phyloP scores from a whole-genome alignment of 306 rosid genomes.

The Lithocarpus polystachyus region DNA sequence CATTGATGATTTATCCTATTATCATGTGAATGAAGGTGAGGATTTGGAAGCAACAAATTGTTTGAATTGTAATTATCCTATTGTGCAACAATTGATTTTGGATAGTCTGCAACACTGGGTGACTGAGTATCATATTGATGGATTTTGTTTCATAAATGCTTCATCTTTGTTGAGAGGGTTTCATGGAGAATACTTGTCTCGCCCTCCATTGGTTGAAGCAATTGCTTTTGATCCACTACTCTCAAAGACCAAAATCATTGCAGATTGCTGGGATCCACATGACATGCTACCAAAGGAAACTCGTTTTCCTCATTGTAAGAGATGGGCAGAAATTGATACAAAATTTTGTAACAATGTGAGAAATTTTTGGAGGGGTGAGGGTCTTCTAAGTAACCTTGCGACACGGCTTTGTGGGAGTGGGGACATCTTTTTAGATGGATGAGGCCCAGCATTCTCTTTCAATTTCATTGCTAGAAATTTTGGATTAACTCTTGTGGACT shows the following conservation, averaged over 20 bases:
- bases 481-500: conserved; percentile 81
- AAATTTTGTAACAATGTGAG: conserved; percentile 60
- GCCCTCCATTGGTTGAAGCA: conserved; percentile 88
- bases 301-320: conserved; percentile 92
- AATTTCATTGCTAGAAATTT: conserved; percentile 58
- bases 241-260: conserved; percentile 71
- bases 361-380: conserved; percentile 69
- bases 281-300: conserved; percentile 38
- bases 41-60: conserved; percentile 34
- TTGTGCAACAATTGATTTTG: conserved; percentile 71
- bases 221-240: conserved; percentile 82
- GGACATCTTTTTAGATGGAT: conserved; percentile 62
- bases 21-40: conserved; percentile 30
- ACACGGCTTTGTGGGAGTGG: conserved; percentile 95
- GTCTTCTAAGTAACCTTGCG: conserved; percentile 72
- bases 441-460: conserved; percentile 87
- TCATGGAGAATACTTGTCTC: conserved; percentile 63
- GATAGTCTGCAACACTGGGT: conserved; percentile 87
- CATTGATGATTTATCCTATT: conserved; percentile 67
- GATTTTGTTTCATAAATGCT: conserved; percentile 87
- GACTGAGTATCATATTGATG: conserved; percentile 85
- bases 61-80: conserved; percentile 78
- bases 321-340: conserved; percentile 89
- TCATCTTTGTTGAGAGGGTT: conserved; percentile 59
- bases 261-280: conserved; percentile 76